These are phyloP conservation scores for Arxiozyma slooffiae DNA, from an alignment of 1,139 yeast species.

Conservation along the genomic window DNA sequence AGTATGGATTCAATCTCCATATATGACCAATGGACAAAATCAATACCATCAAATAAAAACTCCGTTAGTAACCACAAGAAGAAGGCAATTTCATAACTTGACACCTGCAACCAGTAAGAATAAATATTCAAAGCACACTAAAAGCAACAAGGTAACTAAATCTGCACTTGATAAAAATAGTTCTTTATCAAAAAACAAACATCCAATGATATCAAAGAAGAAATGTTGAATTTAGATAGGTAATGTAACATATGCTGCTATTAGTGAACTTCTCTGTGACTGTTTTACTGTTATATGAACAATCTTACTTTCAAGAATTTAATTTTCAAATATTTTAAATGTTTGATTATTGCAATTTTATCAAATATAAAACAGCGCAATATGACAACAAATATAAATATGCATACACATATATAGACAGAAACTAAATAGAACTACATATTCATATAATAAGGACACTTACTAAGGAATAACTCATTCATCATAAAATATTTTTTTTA, in stretches of 20 bases:
- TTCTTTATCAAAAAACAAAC: slow-evolving; percentile 1
- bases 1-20: slow-evolving; percentile 10
- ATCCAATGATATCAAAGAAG: background rate
- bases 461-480: background rate
- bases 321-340: background rate
- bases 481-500: too few relatives aligned
- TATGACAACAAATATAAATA: too few relatives aligned
- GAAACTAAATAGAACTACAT: background rate
- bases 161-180: background rate
- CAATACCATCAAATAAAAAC: slow-evolving; percentile 7
- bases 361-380: background rate
- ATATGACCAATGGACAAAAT: slow-evolving; percentile 1
- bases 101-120: background rate
- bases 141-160: slow-evolving; percentile 1
- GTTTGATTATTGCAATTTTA: too few relatives aligned
- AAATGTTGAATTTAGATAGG: background rate
- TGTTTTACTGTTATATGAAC: background rate
- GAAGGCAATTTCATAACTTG: slow-evolving; percentile 5
- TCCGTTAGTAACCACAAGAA: slow-evolving; percentile 4
- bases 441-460: background rate
- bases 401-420: background rate
- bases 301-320: too few relatives aligned
- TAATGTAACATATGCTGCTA: background rate
- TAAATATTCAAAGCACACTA: background rate
- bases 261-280: background rate